Percentiles rank a stretch among this genome's conserved stretches.
phyloP scores from a whole-genome alignment of 176 grass and related monocot genomes.

The Triticum turgidum region DNA sequence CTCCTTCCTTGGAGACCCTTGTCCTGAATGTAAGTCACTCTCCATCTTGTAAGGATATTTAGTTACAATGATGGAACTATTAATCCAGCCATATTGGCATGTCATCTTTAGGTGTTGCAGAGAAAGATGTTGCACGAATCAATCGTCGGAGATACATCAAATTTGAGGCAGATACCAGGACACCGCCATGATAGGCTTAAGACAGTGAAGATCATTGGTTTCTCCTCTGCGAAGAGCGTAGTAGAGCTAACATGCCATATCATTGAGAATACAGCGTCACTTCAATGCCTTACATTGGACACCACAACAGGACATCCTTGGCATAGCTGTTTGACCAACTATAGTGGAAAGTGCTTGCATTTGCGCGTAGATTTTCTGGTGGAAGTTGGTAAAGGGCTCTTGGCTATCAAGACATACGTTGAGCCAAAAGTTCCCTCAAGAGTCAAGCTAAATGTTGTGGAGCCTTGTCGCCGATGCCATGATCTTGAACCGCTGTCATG shows the following conservation, averaged over 20 bases:
- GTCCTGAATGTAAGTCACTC: neutral
- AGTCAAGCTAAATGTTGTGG: no score
- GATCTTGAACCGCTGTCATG: no score
- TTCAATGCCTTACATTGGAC: neutral
- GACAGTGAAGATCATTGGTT: neutral
- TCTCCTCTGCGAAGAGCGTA: neutral
- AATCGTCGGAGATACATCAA: neutral
- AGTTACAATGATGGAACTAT: neutral
- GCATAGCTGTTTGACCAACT: no score
- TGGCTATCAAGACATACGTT: no score
- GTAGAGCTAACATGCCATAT: neutral
- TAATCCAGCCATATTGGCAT: neutral
- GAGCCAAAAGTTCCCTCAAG: no score
- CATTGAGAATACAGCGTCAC: neutral
- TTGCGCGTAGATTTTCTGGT: no score
- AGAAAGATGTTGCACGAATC: neutral
- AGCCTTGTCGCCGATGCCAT: no score
- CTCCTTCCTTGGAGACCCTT: constrained; percentile 33
- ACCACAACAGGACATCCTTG: no score
- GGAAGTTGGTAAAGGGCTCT: no score
- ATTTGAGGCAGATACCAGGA: neutral
- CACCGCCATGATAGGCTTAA: neutral
- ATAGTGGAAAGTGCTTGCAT: no score
- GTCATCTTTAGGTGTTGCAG: no score
- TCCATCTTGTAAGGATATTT: neutral